Conservation (phyloP, 441 rosid species). For the Populus tomentosa region DNA sequence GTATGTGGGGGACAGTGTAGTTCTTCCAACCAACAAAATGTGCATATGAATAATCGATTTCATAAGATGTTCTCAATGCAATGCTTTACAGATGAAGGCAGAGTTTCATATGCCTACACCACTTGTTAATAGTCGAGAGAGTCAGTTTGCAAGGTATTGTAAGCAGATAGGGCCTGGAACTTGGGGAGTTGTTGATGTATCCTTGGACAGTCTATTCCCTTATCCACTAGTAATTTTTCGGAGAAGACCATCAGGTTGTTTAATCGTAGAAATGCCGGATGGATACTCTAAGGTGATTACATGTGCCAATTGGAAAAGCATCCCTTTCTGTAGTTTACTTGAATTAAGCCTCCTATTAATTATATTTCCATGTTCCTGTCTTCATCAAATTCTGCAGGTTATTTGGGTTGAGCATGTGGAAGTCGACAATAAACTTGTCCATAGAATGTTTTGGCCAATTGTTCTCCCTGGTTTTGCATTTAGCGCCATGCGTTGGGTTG, state of each 20-base stretch:
- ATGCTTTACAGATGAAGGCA: constrained; percentile 32
- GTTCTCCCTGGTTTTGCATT: constrained; percentile 43
- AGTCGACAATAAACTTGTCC: constrained; percentile 34
- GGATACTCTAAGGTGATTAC: constrained; percentile 34
- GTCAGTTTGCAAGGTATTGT: constrained; percentile 46
- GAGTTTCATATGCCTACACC: constrained; percentile 49
- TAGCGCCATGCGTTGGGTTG: constrained; percentile 51
- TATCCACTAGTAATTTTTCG: constrained; percentile 18
- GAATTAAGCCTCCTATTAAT: not conserved
- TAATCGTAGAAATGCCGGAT: constrained; percentile 33
- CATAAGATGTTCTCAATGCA: not conserved
- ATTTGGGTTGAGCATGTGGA: constrained; percentile 58
- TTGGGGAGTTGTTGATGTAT: constrained; percentile 61
- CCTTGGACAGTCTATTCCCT: constrained; percentile 46
- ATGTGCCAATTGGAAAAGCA: not conserved
- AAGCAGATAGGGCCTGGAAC: constrained; percentile 22
- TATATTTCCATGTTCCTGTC: no score
- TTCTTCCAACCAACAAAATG: not conserved
- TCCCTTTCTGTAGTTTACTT: not conserved
- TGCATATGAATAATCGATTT: not conserved
- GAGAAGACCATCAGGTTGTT: constrained; percentile 55
- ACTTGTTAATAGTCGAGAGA: constrained; percentile 35
- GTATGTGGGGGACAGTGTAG: not conserved
- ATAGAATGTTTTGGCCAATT: constrained; percentile 20
- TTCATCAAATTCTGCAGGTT: constrained; percentile 26